phyloP scores from a whole-genome alignment of 352 stramenopile species.

The Globisporangium spinosum region DNA sequence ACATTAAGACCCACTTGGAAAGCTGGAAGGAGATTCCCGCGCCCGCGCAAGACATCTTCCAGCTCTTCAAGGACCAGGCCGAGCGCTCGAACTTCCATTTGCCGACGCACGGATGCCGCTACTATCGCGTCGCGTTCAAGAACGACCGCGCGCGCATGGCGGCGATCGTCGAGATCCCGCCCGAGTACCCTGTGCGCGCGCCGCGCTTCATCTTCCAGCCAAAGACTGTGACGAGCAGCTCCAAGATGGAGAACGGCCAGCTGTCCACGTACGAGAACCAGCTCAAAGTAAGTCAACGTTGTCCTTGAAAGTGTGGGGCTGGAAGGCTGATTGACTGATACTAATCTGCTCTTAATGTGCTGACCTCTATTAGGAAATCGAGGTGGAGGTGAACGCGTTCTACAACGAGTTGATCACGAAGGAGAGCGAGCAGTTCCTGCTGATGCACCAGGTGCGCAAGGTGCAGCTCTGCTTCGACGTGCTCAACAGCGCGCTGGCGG shows the following conservation, averaged over 20 bases:
- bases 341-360: neutral
- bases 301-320: neutral
- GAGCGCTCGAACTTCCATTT: slow-evolving; percentile 25
- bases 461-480: slow-evolving; percentile 67
- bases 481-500: slow-evolving; percentile 29
- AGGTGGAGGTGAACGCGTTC: slow-evolving; percentile 73
- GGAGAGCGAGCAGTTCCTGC: slow-evolving; percentile 40
- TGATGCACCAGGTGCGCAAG: slow-evolving; percentile 73
- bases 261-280: slow-evolving; percentile 46
- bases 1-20: slow-evolving; percentile 46
- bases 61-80: slow-evolving; percentile 34
- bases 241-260: slow-evolving; percentile 29
- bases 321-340: neutral
- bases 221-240: slow-evolving; percentile 21
- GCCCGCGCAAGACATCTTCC: slow-evolving; percentile 36
- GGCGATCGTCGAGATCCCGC: slow-evolving; percentile 53
- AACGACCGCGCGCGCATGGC: slow-evolving; percentile 39
- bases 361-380: slow-evolving; percentile 43
- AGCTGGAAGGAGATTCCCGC: slow-evolving; percentile 47
- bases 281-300: slow-evolving; percentile 39
- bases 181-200: slow-evolving; percentile 61
- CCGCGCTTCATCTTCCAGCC: slow-evolving; percentile 63
- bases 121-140: slow-evolving; percentile 50
- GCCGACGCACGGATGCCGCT: slow-evolving; percentile 34
- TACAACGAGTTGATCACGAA: slow-evolving; percentile 56